A percentile compares a stretch with the other conserved stretches of the same genome.
These are phyloP conservation scores for Hibiscus syriacus DNA, from an alignment of 345 rosid species.

Conservation along the genomic window DNA sequence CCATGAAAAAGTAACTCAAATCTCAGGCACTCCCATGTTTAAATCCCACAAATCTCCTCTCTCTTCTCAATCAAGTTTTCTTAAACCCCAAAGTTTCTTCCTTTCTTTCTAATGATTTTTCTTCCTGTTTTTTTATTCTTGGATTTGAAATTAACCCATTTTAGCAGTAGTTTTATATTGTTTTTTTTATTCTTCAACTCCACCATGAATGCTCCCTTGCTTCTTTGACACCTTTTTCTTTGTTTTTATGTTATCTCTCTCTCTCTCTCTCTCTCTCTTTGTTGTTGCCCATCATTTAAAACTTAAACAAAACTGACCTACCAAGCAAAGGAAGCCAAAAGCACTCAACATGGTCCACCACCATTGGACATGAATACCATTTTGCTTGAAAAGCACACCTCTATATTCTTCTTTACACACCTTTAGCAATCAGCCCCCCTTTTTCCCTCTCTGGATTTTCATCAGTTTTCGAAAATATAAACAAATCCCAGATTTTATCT, in stretches of 20 bases:
- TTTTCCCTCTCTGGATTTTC: not conserved
- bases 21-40: constrained; percentile 4
- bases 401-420: not conserved
- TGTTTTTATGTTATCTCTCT: not conserved
- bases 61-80: not conserved
- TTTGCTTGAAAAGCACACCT: constrained; percentile 20
- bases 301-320: constrained; percentile 24
- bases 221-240: constrained; percentile 19
- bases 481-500: constrained; percentile 18
- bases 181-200: constrained; percentile 5
- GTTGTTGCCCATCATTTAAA: constrained; percentile 2
- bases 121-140: not conserved
- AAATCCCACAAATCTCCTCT: not conserved
- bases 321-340: constrained; percentile 35
- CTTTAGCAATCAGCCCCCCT: constrained; percentile 2
- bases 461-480: not conserved
- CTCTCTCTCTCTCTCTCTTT: not conserved
- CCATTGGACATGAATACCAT: constrained; percentile 15
- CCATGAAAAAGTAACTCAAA: not conserved
- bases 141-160: not conserved
- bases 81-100: not conserved
- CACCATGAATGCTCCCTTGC: constrained; percentile 39
- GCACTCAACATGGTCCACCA: constrained; percentile 5
- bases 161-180: constrained; percentile 1
- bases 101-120: not conserved